Evolutionary conservation across 371 early-diverging fungal genomes (phyloP), one percentile per base, ranked within the genome.

Genomic region (Smittium mucronatum): DNA sequence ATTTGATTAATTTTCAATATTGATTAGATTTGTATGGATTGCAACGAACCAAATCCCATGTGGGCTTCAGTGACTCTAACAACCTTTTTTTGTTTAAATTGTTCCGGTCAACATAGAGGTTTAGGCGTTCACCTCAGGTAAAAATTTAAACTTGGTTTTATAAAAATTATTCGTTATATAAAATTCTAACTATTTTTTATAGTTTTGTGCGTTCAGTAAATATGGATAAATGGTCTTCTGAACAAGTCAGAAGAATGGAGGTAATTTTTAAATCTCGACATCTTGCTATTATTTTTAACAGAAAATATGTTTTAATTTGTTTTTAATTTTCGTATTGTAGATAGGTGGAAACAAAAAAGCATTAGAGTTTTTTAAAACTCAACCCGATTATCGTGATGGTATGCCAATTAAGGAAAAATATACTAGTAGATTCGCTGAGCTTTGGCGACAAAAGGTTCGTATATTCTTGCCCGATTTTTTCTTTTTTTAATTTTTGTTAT

Each of bases 211-310:
- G 98, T 28, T 97, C 98, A 26, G 90, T 97, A 67, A 89, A 90
- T 28, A 99, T 99, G 97, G 99, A 99, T 80, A 89, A 89, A 74
- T 99, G 98, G 99, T 86, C 85, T 57, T 87, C 90, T n/a, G 92
- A 93, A 78, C 97, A 97, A 75, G 79, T 92, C 63, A 87, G 89
- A 74, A 88, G 90, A 71, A 97, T 99, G 96, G 85, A 93, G 28
- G 65, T 72, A 86, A 84, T 76, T 21, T 47, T 47, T 47, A n/a
- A 74, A 70, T 70, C 31, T 21, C 33, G 28, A 58, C 64, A 32
- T 60, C 59, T 30, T 28, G 17, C 47, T 8, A 59, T 65, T 17
- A 30, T 57, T 67, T 68, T 68, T 28, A 30, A 67, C 16, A 26
- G 67, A 63, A 26, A 25, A 16, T 1, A n/a, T n/a, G n/a, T n/a